phyloP scores from a whole-genome alignment of 257 asterid species.

The Fraxinus anomala region DNA sequence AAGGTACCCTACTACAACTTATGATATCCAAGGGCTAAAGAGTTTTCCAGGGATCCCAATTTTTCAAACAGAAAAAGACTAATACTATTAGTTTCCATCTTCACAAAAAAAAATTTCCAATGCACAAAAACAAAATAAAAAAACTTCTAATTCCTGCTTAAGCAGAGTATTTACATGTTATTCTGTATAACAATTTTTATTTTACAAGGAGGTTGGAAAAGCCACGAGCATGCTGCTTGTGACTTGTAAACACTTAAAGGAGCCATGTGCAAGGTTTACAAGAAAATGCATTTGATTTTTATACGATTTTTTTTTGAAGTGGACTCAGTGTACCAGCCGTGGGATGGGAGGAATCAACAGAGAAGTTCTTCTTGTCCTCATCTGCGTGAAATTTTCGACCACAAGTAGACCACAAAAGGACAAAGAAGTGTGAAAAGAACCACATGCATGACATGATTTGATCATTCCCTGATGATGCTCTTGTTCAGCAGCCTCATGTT shows the following conservation, averaged over 20 bases:
- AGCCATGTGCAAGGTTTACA: slow-evolving; percentile 2
- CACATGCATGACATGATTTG: slow-evolving; percentile 67
- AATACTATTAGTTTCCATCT: not conserved
- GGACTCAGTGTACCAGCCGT: slow-evolving; percentile 2
- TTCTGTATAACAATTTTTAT: not conserved
- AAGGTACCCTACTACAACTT: not conserved
- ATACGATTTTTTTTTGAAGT: not conserved
- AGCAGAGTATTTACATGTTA: not conserved
- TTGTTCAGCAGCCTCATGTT: slow-evolving; percentile 64
- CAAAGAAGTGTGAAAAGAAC: slow-evolving; percentile 63
- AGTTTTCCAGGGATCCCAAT: not conserved
- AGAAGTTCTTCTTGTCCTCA: slow-evolving; percentile 24
- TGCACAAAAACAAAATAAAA: not conserved
- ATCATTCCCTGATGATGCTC: slow-evolving; percentile 68
- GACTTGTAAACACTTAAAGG: not conserved
- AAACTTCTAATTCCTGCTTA: not conserved
- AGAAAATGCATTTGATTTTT: slow-evolving; percentile 3
- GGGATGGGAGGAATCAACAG: not conserved
- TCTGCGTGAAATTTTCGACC: slow-evolving; percentile 55
- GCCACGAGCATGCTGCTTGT: not conserved
- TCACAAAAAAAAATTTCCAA: not conserved
- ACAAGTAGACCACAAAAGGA: slow-evolving; percentile 57
- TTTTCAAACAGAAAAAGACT: slow-evolving; percentile 7
- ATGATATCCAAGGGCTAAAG: not conserved
- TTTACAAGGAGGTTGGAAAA: not conserved